Conservation (phyloP, 108 stramenopile genomes). For the Epithemia pelagica region DNA sequence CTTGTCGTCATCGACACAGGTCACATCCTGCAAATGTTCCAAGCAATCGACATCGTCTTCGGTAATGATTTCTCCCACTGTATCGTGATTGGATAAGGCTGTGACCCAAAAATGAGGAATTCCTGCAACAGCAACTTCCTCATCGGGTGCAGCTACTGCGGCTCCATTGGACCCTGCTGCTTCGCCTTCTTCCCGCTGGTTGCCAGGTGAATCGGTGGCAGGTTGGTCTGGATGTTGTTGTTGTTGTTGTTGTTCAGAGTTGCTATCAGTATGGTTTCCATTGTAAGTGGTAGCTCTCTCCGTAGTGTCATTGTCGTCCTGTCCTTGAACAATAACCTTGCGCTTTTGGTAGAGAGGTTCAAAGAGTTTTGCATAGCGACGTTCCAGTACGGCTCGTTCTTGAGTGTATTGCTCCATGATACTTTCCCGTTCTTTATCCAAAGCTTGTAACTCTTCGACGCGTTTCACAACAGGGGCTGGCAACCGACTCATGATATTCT, state of each 20-base stretch:
- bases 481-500: slow-evolving; percentile 23
- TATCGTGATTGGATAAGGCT: slow-evolving; percentile 65
- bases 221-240: not conserved
- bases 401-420: slow-evolving; percentile 52
- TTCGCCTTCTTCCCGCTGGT: too few species aligned
- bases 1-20: slow-evolving; percentile 63
- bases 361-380: slow-evolving; percentile 44
- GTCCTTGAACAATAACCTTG: slow-evolving; percentile 34
- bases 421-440: slow-evolving; percentile 49
- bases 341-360: slow-evolving; percentile 67
- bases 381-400: slow-evolving; percentile 80
- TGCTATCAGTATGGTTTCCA: not conserved
- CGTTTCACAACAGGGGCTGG: slow-evolving; percentile 45
- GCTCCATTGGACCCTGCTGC: too few species aligned
- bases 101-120: slow-evolving; percentile 88
- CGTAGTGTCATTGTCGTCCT: slow-evolving; percentile 31
- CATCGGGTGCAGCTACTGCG: slow-evolving; percentile 17
- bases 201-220: too few species aligned
- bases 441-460: slow-evolving; percentile 49
- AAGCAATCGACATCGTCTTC: slow-evolving; percentile 83
- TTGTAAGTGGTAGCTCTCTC: slow-evolving; percentile 6
- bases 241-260: not conserved
- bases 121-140: slow-evolving; percentile 34
- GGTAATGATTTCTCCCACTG: slow-evolving; percentile 65
- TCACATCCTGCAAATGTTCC: slow-evolving; percentile 61